Conservation (phyloP, 805 yeast genomes). For the Yarrowia sp. region DNA sequence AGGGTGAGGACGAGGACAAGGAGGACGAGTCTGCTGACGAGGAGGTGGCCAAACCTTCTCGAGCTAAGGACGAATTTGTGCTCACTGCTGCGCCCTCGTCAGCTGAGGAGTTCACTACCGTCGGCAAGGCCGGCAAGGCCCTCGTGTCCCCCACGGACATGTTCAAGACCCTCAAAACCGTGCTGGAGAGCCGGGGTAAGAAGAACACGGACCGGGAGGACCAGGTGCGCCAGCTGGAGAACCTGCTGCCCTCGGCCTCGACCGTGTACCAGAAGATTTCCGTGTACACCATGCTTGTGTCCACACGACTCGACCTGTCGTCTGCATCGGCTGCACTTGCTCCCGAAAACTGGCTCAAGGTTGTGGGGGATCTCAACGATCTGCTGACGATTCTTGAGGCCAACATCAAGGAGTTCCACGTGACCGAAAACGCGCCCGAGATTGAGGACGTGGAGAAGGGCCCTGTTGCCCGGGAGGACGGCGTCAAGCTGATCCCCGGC, state of each 20-base stretch:
- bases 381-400: conserved; percentile 74
- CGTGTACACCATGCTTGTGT: conserved; percentile 79
- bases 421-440: conserved; percentile 84
- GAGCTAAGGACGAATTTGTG: conserved; percentile 46
- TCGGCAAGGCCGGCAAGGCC: conserved; percentile 53
- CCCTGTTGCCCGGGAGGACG: conserved; percentile 66
- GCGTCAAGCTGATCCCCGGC: conserved; percentile 79
- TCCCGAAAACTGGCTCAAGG: conserved; percentile 75
- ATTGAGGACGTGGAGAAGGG: conserved; percentile 70
- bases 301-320: conserved; percentile 84
- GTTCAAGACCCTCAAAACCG: conserved; percentile 73
- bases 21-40: conserved; percentile 48
- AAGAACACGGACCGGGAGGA: conserved; percentile 85
- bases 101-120: conserved; percentile 52
- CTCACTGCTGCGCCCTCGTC: conserved; percentile 46
- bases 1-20: conserved; percentile 66
- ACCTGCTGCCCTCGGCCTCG: conserved; percentile 57
- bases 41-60: conserved; percentile 44
- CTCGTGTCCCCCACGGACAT: conserved; percentile 55
- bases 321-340: conserved; percentile 76
- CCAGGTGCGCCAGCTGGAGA: conserved; percentile 76
- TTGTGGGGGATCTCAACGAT: conserved; percentile 65
- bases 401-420: conserved; percentile 63
- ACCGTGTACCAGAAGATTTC: conserved; percentile 78
- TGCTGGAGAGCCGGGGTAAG: conserved; percentile 93